These are phyloP conservation scores for Trametes elegans DNA, from an alignment of 768 basidiomycete species.

Conservation along the genomic window DNA sequence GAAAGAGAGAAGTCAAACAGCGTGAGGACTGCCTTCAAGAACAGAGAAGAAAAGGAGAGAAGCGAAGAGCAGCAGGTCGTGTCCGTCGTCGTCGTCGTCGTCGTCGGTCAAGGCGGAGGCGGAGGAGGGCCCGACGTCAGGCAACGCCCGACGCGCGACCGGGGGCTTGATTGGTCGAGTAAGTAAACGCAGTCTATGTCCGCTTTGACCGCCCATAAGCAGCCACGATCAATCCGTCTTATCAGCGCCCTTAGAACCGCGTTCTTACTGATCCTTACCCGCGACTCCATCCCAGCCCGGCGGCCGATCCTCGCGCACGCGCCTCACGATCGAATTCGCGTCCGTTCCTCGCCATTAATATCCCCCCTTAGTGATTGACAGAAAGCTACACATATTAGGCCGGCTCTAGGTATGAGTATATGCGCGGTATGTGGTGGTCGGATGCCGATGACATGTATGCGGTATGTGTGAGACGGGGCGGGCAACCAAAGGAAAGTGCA, in stretches of 20 bases:
- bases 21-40: conserved; percentile 20
- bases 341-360: too few species aligned
- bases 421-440: conserved; percentile 12
- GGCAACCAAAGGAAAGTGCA: conserved; percentile 13
- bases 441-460: conserved; percentile 10
- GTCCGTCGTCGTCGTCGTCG: conserved; percentile 12
- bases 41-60: conserved; percentile 20
- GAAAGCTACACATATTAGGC: conserved; percentile 18
- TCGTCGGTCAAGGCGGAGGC: conserved; percentile 8
- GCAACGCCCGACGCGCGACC: conserved; percentile 7
- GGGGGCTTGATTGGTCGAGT: background rate
- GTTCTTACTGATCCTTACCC: background rate
- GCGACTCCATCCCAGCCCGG: too few species aligned
- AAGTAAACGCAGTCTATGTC: background rate
- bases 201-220: too few species aligned
- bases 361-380: background rate
- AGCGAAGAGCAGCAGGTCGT: conserved; percentile 22
- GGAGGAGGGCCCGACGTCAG: conserved; percentile 9
- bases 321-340: too few species aligned
- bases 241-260: background rate
- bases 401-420: conserved; percentile 17
- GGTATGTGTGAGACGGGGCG: background rate
- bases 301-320: too few species aligned
- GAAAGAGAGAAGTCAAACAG: conserved; percentile 19
- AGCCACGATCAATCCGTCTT: too few species aligned